Base-by-base conservation (phyloP, 192 early-diverging fungal species). In the Dispira simplex region DNA sequence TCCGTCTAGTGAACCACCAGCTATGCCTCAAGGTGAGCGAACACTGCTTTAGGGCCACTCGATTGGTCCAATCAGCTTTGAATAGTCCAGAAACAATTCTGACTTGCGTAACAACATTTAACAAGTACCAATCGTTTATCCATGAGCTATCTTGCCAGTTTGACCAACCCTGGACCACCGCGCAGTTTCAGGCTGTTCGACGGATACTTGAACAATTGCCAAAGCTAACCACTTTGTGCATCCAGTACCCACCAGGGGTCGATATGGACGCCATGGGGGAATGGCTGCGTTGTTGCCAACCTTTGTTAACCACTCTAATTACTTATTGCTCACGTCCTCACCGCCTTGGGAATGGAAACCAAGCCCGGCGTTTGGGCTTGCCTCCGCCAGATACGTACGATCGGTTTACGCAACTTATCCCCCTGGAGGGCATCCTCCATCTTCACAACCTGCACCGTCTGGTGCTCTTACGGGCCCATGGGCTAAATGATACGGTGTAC, bases 361-460 rank as follows among this genome's bases (percentile, higher is more conserved):
- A 16, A 16, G 21, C 48, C 48, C 16, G 4, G 8, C 48, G 21
- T 51, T 23, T 23, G 48, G 18, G 48, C 48, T 9, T 51, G 48
- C 48, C 48, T 2, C 48, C 8, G 48, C 26, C 25, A 27, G n/a
- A 57, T 20, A 2, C 55, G 21, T 27, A 26, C 3, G 55, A 57
- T 23, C 26, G 26, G n/a, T 57, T 57, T 57, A 14, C 3, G n/a
- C n/a, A 57, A 13, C n/a, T 23, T 16, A 57, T 57, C 13, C 55
- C 55, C 16, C 55, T 57, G 14, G 25, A 57, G n/a, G 55, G 55
- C n/a, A 16, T 57, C 13, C 55, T 57, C n/a, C 21, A 27, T 14
- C 55, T 57, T 13, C n/a, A 25, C 13, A 1, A 25, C 20, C 55
- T 57, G 10, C 55, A 27, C 10, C n/a, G 27, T 3, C 26, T 57